Base-by-base conservation (phyloP, 805 yeast genomes). In the Candida oleophila region DNA sequence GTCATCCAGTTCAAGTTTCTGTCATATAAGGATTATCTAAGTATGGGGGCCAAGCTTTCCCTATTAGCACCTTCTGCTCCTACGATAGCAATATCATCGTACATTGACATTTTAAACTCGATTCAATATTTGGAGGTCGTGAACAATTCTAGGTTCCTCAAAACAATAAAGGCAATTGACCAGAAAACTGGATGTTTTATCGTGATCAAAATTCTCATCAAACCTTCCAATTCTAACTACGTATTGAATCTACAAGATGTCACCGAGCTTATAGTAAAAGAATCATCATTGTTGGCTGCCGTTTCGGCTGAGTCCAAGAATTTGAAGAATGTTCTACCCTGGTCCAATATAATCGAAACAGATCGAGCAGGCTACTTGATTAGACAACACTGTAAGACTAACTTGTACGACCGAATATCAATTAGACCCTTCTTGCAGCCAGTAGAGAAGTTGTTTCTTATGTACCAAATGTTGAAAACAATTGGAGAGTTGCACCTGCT, bases 361-460 rank as follows among this genome's bases (percentile, higher is more conserved):
- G 95, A 87, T 44, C 73, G 97, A 39, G 98, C 98, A 0, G 96
- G 94, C 0, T 94, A 92, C 67, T 63, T 92, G 40, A 81, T 92
- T 42, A 78, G 99, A 45, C 97, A 92, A 51, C 82, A 80, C 69
- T 70, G 89, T 50, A 78, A 83, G 55, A 82, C 85, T 42, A 91
- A 87, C 57, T 68, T 91, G n/a, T 90, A 90, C 61, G 98, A 94
- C 59, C 71, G 97, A 49, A 72, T 94, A 36, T 74, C 96, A 39
- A 81, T 91, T 4, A 72, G 98, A 37, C 99, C 98, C 1, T 92
- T 91, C 62, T 68, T 92, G 41, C 91, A 85, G 53, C 74, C 78
- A 3, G 75, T 86, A 34, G 98, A 94, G 62, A 86, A 89, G 62
- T 77, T 77, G 53, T 94, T 97, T 87, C 75, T 92, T 32, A 80